phyloP scores from a whole-genome alignment of 441 rosid genomes.

The Melastoma candidum region DNA sequence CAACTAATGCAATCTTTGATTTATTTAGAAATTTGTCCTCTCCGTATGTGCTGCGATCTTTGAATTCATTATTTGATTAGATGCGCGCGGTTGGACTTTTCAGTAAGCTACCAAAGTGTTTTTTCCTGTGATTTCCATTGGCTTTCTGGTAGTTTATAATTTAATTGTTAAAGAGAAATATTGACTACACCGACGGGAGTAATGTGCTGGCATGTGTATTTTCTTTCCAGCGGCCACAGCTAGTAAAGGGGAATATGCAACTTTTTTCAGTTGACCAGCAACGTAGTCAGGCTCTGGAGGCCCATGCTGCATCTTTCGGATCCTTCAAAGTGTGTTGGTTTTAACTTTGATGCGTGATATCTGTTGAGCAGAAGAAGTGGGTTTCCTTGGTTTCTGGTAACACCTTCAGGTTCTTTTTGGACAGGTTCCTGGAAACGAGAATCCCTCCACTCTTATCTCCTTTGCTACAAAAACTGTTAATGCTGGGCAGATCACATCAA shows the following conservation, averaged over 20 bases:
- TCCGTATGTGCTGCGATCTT: too few species aligned
- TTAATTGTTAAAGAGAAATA: too few species aligned
- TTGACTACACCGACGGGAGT: too few species aligned
- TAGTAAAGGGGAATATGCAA: constrained; percentile 99
- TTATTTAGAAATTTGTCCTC: too few species aligned
- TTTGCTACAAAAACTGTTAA: constrained; percentile 82
- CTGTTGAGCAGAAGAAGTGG: too few species aligned
- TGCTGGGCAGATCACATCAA: constrained; percentile 91
- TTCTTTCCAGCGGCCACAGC: constrained; percentile 64
- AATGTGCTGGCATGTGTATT: neutral
- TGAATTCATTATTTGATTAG: too few species aligned
- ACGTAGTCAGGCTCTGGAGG: constrained; percentile 99
- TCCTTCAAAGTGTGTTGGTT: constrained; percentile 52
- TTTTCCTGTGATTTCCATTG: too few species aligned
- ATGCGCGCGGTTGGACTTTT: too few species aligned
- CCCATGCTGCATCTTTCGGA: constrained; percentile 99
- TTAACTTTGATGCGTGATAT: neutral
- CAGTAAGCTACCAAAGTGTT: too few species aligned
- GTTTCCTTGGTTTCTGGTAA: too few species aligned
- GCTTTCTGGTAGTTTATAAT: neutral
- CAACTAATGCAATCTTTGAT: too few species aligned
- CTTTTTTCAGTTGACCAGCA: constrained; percentile 98
- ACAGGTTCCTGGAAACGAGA: constrained; percentile 96
- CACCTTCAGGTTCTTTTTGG: constrained; percentile 1
- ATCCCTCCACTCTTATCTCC: constrained; percentile 81